phyloP scores from a whole-genome alignment of 1,284 basidiomycete genomes.

The Phellinidium pouzarii region DNA sequence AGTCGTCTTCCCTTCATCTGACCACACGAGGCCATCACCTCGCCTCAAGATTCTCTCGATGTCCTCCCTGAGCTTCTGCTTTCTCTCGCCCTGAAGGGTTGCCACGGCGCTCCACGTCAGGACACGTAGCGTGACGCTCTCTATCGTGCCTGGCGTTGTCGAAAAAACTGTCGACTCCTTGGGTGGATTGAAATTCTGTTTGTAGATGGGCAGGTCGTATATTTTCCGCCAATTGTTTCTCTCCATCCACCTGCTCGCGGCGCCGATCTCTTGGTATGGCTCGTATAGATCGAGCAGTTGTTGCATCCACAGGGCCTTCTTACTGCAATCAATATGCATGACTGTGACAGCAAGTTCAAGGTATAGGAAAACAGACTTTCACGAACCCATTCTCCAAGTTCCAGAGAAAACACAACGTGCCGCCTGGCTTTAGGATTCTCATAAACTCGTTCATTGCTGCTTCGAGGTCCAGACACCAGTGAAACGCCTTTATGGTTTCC shows the following conservation, averaged over 20 bases:
- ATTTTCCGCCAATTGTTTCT: background rate
- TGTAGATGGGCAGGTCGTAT: background rate
- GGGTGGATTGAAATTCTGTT: background rate
- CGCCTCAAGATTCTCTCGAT: background rate
- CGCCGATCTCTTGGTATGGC: background rate
- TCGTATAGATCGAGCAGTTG: background rate
- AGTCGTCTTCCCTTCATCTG: conserved; percentile 21
- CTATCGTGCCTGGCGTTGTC: background rate
- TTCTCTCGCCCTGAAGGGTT: background rate
- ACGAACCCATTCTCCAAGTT: conserved; percentile 34
- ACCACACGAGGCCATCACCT: background rate
- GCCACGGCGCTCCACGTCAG: background rate
- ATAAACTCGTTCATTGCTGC: conserved; percentile 59
- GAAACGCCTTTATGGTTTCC: conserved; percentile 51
- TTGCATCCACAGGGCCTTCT: background rate
- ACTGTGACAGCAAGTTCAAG: background rate
- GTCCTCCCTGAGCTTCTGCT: background rate
- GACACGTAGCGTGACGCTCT: background rate
- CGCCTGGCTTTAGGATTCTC: conserved; percentile 61
- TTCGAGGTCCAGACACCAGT: conserved; percentile 73
- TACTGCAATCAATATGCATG: background rate
- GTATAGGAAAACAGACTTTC: background rate
- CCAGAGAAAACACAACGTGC: conserved; percentile 58
- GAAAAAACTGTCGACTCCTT: background rate
- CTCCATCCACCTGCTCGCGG: background rate